These are phyloP conservation scores for Kwoniella bestiolae DNA, from an alignment of 768 basidiomycete genomes.

Conservation along the genomic window DNA sequence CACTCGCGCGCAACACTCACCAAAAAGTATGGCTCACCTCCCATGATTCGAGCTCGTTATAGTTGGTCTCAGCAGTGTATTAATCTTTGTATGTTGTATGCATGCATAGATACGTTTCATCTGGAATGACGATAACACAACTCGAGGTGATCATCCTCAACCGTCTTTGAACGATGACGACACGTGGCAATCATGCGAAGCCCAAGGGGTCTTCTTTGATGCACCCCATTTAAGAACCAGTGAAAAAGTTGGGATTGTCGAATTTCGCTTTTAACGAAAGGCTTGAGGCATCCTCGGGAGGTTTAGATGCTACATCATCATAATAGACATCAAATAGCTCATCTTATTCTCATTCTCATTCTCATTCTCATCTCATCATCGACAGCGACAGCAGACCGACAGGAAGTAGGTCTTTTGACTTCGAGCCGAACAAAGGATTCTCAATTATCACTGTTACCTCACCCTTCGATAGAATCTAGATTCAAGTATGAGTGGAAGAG, in stretches of 20 bases:
- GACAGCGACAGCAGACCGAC: too few relatives aligned
- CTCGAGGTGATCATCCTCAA: background rate
- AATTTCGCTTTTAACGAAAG: background rate
- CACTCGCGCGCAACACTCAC: too few relatives aligned
- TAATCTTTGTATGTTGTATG: too few relatives aligned
- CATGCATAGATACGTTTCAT: too few relatives aligned
- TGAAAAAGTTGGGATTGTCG: background rate
- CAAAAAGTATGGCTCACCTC: background rate
- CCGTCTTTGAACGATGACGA: background rate
- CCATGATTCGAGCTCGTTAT: too few relatives aligned
- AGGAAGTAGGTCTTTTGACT: background rate
- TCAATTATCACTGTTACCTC: background rate
- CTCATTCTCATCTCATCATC: too few relatives aligned
- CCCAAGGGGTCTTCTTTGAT: background rate
- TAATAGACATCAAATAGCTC: too few relatives aligned
- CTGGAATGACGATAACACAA: too few relatives aligned
- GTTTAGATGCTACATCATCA: too few relatives aligned
- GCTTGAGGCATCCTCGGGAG: too few relatives aligned
- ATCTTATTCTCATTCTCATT: too few relatives aligned
- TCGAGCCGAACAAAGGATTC: background rate
- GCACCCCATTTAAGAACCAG: background rate
- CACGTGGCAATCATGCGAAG: background rate
- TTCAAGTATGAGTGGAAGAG: slow-evolving; percentile 45
- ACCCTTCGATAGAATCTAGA: background rate
- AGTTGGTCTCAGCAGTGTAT: too few relatives aligned